Evolutionary conservation across 306 rosid genomes (phyloP), one percentile per base, ranked within the genome.

Genomic region (Corylus heterophylla): DNA sequence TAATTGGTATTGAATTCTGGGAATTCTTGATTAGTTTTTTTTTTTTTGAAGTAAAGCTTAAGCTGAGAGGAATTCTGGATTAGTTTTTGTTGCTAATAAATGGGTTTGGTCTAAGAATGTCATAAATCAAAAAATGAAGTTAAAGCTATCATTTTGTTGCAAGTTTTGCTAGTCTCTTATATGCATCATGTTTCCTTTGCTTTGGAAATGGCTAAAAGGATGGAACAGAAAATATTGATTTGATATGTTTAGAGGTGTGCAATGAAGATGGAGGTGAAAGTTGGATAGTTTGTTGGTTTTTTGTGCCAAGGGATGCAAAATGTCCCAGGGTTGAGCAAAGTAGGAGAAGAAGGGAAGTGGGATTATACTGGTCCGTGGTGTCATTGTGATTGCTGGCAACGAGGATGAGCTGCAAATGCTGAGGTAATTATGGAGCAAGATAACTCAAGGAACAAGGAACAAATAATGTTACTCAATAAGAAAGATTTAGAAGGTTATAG

Each of bases 1-100:
- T 39, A 29, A 74, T 75, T 64, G 79, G 80, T 71, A 70, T 79
- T 72, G 71, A 75, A 71, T 54, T 85, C 55, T 74, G 39, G 82
- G 71, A 22, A 22, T 22, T 22, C 25, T 22, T 22, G 25, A 22
- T 22, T 22, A 22, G 25, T 22, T 22, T 22, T 22, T 22, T 22
- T 22, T 22, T 22, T 22, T 22, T 22, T 22, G 25, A 22, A 22
- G 25, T 22, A 22, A 22, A 22, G 25, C 25, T 22, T 22, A 22
- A 22, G 25, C 25, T 22, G 25, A 22, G 25, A 22, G 35, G 71
- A 75, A 71, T 54, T 85, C 55, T 74, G 29, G 82, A 67, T 81
- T 77, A 49, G 45, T 79, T 79, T 69, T n/a, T 74, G 44, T 12
- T n/a, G 5, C 22, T 37, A 8, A 67, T 4, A 8, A 17, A 3